Percentiles rank a stretch among this genome's conserved stretches.
These are phyloP conservation scores for Dentipellis fragilis DNA, from an alignment of 768 basidiomycete species.

Conservation along the genomic window DNA sequence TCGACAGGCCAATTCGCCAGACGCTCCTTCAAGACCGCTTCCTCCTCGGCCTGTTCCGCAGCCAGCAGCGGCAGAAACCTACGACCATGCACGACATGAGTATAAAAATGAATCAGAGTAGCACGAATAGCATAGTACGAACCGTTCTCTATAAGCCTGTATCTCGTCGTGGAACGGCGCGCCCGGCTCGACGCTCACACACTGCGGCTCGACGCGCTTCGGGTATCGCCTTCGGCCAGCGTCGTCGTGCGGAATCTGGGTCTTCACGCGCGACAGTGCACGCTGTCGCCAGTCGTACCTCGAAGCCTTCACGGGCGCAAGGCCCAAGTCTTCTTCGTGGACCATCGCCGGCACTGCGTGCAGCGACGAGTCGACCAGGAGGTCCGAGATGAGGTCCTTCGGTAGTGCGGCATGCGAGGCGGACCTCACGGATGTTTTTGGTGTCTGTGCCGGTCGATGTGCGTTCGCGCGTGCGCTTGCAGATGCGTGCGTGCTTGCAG, in stretches of 20 bases:
- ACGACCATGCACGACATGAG: not conserved
- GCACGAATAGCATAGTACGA: constrained; percentile 11
- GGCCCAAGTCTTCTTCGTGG: not conserved
- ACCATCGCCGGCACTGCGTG: not conserved
- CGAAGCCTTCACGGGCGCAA: not conserved
- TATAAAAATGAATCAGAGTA: not conserved
- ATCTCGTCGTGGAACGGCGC: constrained; percentile 41
- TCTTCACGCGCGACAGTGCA: constrained; percentile 33
- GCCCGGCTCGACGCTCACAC: constrained; percentile 21
- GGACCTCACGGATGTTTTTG: not conserved
- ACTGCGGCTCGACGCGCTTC: constrained; percentile 30
- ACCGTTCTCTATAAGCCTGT: constrained; percentile 47
- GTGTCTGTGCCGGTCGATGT: not conserved
- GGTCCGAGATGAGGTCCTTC: not conserved
- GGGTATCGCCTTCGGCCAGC: constrained; percentile 17
- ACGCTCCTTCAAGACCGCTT: constrained; percentile 49
- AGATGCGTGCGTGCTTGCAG: too few species aligned
- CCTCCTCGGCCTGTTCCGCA: constrained; percentile 57
- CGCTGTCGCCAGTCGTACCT: constrained; percentile 59
- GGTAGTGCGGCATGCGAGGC: not conserved
- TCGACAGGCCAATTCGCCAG: constrained; percentile 57
- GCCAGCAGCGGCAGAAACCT: constrained; percentile 40
- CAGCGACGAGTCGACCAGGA: constrained; percentile 1
- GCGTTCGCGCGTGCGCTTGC: not conserved
- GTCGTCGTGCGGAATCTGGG: constrained; percentile 8